Base-by-base conservation (phyloP, 2,329 filamentous ascomycete species). In the Penicillium rolfsii region DNA sequence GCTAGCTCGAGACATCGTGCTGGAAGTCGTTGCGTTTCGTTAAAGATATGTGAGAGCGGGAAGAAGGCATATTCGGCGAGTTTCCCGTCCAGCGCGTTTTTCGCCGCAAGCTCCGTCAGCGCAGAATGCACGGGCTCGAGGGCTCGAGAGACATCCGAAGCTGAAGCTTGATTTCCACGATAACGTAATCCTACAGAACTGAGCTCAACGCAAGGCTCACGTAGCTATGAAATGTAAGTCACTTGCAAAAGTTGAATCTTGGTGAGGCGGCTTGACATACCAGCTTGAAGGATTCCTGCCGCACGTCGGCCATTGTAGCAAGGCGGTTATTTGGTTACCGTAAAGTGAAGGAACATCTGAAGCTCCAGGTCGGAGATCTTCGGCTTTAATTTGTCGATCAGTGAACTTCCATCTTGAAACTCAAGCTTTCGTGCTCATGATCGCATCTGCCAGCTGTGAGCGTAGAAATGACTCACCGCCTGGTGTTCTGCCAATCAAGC, bases 51-150 rank as follows among this genome's bases (percentile, higher is more conserved):
- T 0, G 91, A 93, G 0, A 99, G 81, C 0, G 95, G 95, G 64
- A 97, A 97, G 81, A 98, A 98, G 71, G 91, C 85, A 81, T 98
- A 99, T 79, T 97, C 93, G 14, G 93, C 92, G 19, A 98, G 80
- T 74, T 93, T 94, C 55, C 88, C 84, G 74, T 97, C 91, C 19
- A 98, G 73, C 1, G 73, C 68, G 64, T 76, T 70, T 38, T 78
- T 74, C 7, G 69, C 70, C 24, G 72, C 68, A 16, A 87, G 74
- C 16, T 74, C 73, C 7, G 73, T 65, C 11, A 83, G 67, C 2
- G 72, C 70, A 22, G 64, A 56, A 52, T 77, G 72, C 5, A 88
- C 70, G 1, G 73, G 68, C 52, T 82, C 76, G 24, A 88, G 76
- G 33, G 79, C 77, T 49, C 76, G 70, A 4, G 81, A 73, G n/a